Evolutionary conservation across 1,284 basidiomycete genomes (phyloP), one percentile per base, ranked within the genome.

Genomic region (Trichosporon coremiiforme): DNA sequence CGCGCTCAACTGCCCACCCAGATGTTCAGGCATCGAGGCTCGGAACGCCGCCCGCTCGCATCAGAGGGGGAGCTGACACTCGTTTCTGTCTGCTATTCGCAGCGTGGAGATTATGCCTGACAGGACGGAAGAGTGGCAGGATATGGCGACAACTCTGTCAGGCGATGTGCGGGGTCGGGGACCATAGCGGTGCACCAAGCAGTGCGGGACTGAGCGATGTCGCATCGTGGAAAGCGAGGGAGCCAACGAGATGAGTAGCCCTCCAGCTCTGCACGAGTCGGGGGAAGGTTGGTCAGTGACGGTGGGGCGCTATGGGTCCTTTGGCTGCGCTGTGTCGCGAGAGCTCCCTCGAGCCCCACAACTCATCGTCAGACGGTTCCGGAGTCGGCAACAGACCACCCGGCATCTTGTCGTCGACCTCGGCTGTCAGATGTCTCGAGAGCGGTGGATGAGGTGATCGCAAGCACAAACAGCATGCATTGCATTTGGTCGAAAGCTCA

Each of bases 301-400:
- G 57, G 31, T 2, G 57, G 57, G 6, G 31, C 29, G 31, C 31
- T 31, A 1, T 13, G 9, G 17, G 31, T 17, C 31, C 29, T 29
- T 1, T 33, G 31, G 29, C 29, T 60, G 31, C 31, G 15, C 17
- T 60, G 57, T 10, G 57, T 60, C 5, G 57, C 3, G 57, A 35
- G 13, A 60, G 57, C 57, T 60, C 57, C 17, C 29, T 60, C 29
- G 57, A 60, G 17, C 57, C 57, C 15, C 57, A 2, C 1, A 31
- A 60, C 1, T 9, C 57, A 35, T 60, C 57, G 57, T 60, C 57
- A 2, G 29, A 31, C 57, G 57, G 57, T 25, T 29, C 13, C 57
- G 57, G 57, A 13, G 57, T 60, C 57, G 57, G 57, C 29, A 31
- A 60, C 15, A 60, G 57, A 25, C 57, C 35, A 3, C 57, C 57